Conservation (phyloP, 2,329 filamentous ascomycete genomes). For the Fusarium temperatum region DNA sequence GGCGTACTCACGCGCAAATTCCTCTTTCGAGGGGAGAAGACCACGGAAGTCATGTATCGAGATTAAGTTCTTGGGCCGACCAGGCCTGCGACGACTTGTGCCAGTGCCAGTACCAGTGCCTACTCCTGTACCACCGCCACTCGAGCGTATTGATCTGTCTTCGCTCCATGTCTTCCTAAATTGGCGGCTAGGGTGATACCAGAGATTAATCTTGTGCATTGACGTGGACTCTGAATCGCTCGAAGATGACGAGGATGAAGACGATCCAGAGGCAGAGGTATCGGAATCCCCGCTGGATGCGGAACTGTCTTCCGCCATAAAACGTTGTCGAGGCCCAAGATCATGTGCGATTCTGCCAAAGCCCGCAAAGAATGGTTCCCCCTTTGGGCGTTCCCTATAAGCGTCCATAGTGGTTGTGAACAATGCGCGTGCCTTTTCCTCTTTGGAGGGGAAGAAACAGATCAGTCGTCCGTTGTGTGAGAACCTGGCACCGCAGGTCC, state of each 20-base stretch:
- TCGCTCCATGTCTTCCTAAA: conserved; percentile 66
- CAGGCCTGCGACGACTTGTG: conserved; percentile 58
- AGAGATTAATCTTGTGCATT: conserved; percentile 65
- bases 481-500: conserved; percentile 69
- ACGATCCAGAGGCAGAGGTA: conserved; percentile 59
- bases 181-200: conserved; percentile 63
- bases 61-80: conserved; percentile 72
- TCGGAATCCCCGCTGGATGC: conserved; percentile 61
- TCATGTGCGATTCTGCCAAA: conserved; percentile 66
- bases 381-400: conserved; percentile 59
- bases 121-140: conserved; percentile 64
- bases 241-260: conserved; percentile 63
- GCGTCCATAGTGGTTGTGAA: conserved; percentile 58
- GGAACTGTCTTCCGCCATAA: conserved; percentile 59
- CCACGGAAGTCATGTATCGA: conserved; percentile 76
- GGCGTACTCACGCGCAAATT: conserved; percentile 80
- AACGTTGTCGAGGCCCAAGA: conserved; percentile 57
- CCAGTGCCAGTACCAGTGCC: conserved; percentile 62
- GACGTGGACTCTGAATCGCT: conserved; percentile 72
- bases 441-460: conserved; percentile 75
- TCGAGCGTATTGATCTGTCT: conserved; percentile 66
- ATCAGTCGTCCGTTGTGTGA: conserved; percentile 69
- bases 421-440: conserved; percentile 64
- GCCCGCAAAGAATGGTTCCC: conserved; percentile 65
- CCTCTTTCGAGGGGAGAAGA: conserved; percentile 79